phyloP scores from a whole-genome alignment of 2,329 filamentous ascomycete species.

The Nemania sp. region DNA sequence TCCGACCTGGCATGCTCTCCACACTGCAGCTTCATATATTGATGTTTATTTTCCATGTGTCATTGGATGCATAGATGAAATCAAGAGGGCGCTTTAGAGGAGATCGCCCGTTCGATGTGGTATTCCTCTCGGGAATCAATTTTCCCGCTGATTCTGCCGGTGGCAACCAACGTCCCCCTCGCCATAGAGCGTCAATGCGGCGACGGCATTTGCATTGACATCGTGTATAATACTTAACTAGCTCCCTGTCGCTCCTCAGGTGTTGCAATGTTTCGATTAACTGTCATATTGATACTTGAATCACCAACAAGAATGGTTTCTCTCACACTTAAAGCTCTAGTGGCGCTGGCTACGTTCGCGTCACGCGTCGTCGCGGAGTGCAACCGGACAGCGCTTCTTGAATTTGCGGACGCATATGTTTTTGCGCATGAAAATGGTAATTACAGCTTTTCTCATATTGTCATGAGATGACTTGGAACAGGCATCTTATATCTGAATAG shows the following conservation, averaged over 20 bases:
- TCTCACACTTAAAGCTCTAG: not conserved
- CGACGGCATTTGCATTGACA: slow-evolving; percentile 18
- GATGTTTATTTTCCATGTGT: slow-evolving; percentile 1
- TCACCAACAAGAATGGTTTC: slow-evolving; percentile 15
- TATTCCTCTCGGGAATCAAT: slow-evolving; percentile 13
- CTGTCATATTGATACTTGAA: not conserved
- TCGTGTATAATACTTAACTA: slow-evolving; percentile 1
- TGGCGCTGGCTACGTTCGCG: slow-evolving; percentile 6
- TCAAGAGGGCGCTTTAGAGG: not conserved
- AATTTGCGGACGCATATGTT: slow-evolving; percentile 28
- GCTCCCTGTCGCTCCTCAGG: too few species aligned
- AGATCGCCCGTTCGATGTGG: slow-evolving; percentile 1
- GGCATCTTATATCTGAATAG: not conserved
- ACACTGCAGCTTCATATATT: slow-evolving; percentile 11
- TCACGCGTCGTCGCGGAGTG: slow-evolving; percentile 17
- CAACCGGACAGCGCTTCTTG: slow-evolving; percentile 22
- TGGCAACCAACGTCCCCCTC: slow-evolving; percentile 10
- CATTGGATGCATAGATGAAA: slow-evolving; percentile 10
- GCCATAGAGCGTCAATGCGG: slow-evolving; percentile 11
- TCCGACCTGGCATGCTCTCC: slow-evolving; percentile 6
- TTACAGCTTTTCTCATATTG: not conserved
- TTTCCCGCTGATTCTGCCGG: slow-evolving; percentile 30
- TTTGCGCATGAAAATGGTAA: slow-evolving; percentile 25
- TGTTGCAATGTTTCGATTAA: not conserved
- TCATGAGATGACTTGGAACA: not conserved